Conservation (phyloP, 2,329 filamentous ascomycete species). For the Bretziella fagacearum region DNA sequence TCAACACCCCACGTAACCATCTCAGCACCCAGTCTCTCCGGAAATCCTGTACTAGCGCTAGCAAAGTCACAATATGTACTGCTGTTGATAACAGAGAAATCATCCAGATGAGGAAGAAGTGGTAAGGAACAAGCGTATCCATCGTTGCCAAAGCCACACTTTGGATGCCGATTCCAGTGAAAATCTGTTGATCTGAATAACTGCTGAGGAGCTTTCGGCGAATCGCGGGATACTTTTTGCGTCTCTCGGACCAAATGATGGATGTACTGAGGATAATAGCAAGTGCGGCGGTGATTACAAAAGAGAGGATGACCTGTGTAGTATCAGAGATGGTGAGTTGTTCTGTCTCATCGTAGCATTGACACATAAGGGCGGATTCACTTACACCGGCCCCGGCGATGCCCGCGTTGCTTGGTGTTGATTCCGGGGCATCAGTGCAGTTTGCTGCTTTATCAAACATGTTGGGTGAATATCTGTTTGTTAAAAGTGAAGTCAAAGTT, state of each 20-base stretch:
- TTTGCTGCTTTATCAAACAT: constrained; percentile 19
- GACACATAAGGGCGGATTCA: neutral
- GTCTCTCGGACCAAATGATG: constrained; percentile 38
- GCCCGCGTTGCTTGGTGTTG: constrained; percentile 23
- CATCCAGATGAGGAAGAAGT: constrained; percentile 58
- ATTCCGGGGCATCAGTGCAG: constrained; percentile 28
- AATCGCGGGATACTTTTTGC: constrained; percentile 33
- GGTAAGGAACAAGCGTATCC: constrained; percentile 42
- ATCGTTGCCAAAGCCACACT: constrained; percentile 44
- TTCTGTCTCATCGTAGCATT: too few relatives aligned
- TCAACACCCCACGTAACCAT: constrained; percentile 48
- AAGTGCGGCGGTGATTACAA: constrained; percentile 45
- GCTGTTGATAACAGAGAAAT: constrained; percentile 46
- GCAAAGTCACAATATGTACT: constrained; percentile 46
- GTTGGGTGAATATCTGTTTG: constrained; percentile 1
- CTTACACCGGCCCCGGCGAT: constrained; percentile 15
- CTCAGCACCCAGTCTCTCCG: constrained; percentile 48
- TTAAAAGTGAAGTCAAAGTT: too few relatives aligned
- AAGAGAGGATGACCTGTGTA: constrained; percentile 42
- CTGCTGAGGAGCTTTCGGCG: constrained; percentile 46
- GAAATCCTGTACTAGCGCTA: constrained; percentile 50
- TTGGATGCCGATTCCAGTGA: constrained; percentile 53
- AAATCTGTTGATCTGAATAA: constrained; percentile 51
- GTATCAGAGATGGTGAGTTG: neutral
- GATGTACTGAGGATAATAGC: constrained; percentile 37